A percentile compares a stretch with the other conserved stretches of the same genome.
Conservation (phyloP, 768 basidiomycete species). For the Antrodiella citrinella region DNA sequence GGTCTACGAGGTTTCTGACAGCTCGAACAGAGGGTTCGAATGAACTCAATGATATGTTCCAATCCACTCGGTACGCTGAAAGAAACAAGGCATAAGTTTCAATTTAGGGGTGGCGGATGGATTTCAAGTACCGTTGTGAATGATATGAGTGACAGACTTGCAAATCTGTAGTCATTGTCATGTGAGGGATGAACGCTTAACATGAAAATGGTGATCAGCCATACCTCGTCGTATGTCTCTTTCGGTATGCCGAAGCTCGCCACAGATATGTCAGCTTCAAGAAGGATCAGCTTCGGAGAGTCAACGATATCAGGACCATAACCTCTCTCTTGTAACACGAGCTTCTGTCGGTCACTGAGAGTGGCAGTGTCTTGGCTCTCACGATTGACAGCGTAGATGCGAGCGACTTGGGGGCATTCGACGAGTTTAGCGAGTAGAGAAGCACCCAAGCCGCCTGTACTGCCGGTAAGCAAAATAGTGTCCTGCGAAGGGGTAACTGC, state of each 20-base stretch:
- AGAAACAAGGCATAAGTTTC: too few relatives aligned
- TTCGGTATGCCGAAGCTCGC: too few relatives aligned
- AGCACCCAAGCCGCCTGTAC: conserved; percentile 25
- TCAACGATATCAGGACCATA: conserved; percentile 21
- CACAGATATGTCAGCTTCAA: conserved; percentile 23
- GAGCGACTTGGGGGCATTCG: conserved; percentile 8
- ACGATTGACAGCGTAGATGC: conserved; percentile 21
- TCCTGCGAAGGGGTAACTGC: conserved; percentile 2
- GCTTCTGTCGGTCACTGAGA: conserved; percentile 20
- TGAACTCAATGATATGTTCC: conserved; percentile 23
- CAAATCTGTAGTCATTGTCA: conserved; percentile 23
- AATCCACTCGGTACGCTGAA: conserved; percentile 28
- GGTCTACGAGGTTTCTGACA: conserved; percentile 27
- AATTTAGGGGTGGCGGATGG: too few relatives aligned
- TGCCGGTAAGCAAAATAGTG: conserved; percentile 26
- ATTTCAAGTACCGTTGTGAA: conserved; percentile 28
- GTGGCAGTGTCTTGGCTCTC: conserved; percentile 11
- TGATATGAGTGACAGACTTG: conserved; percentile 27
- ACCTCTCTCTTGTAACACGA: conserved; percentile 23
- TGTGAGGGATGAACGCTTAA: background rate
- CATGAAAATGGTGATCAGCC: background rate
- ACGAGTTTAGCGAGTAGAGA: conserved; percentile 20
- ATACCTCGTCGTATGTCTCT: too few relatives aligned
- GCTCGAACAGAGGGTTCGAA: conserved; percentile 23
- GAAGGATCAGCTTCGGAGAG: conserved; percentile 23